A percentile compares a stretch with the other conserved stretches of the same genome.
These are phyloP conservation scores for Gossypium stocksii DNA, from an alignment of 345 rosid genomes.

Conservation along the genomic window DNA sequence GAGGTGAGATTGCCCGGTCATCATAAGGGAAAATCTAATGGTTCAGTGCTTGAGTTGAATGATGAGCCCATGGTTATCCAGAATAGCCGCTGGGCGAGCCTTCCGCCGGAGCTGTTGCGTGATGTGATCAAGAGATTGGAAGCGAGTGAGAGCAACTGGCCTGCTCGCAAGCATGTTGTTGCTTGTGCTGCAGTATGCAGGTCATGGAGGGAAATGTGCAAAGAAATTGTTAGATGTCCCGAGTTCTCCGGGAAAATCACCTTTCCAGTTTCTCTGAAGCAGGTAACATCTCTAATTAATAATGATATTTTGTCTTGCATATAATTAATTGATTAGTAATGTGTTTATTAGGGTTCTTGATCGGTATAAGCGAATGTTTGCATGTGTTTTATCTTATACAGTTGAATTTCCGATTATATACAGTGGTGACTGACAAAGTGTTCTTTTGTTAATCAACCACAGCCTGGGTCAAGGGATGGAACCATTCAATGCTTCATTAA, in stretches of 20 bases:
- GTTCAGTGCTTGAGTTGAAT: slow-evolving; percentile 61
- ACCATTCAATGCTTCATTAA: slow-evolving; percentile 87
- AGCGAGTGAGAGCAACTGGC: slow-evolving; percentile 83
- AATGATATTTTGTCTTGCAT: slow-evolving; percentile 9
- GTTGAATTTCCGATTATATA: not conserved
- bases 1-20: slow-evolving; percentile 71
- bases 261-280: slow-evolving; percentile 86
- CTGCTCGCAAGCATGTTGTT: slow-evolving; percentile 81
- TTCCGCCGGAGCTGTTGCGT: slow-evolving; percentile 79
- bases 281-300: slow-evolving; percentile 35
- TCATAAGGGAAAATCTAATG: slow-evolving; percentile 67
- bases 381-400: slow-evolving; percentile 5
- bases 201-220: slow-evolving; percentile 94
- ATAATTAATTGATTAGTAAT: not conserved
- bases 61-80: slow-evolving; percentile 56
- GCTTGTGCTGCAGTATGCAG: slow-evolving; percentile 95
- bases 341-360: slow-evolving; percentile 5
- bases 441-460: slow-evolving; percentile 25
- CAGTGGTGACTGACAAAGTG: slow-evolving; percentile 9
- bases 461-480: slow-evolving; percentile 90
- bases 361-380: not conserved
- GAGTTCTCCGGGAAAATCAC: slow-evolving; percentile 87
- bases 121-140: slow-evolving; percentile 91
- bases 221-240: slow-evolving; percentile 74
- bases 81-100: slow-evolving; percentile 77